These are phyloP conservation scores for Hemisphaericaspora xylanilytica DNA, from an alignment of 1,139 yeast species.

Conservation along the genomic window DNA sequence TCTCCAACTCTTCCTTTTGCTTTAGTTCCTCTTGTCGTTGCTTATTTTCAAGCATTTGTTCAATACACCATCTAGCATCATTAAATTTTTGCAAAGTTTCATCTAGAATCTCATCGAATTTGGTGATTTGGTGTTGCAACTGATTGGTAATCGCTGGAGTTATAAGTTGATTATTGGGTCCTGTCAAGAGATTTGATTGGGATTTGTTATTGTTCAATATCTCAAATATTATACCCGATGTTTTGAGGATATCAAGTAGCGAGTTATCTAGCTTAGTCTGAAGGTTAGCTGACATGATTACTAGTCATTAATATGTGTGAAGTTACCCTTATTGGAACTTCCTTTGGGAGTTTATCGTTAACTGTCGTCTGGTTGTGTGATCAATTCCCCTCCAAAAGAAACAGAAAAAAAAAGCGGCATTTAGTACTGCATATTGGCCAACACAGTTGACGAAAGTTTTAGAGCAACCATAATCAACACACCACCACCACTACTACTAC, in stretches of 20 bases:
- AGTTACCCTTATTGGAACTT: too few relatives aligned
- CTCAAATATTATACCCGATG: conserved; percentile 47
- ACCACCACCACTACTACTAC: too few relatives aligned
- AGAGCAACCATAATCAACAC: too few relatives aligned
- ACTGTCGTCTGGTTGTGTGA: too few relatives aligned
- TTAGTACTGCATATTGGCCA: too few relatives aligned
- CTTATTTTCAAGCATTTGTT: conserved; percentile 42
- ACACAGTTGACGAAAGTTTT: too few relatives aligned
- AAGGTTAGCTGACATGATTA: conserved; percentile 31
- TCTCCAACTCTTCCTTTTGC: conserved; percentile 39
- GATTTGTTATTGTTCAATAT: conserved; percentile 42
- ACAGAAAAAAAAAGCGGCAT: too few relatives aligned
- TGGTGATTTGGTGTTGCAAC: conserved; percentile 33
- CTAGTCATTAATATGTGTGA: too few relatives aligned
- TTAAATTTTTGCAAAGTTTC: conserved; percentile 44
- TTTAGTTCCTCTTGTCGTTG: conserved; percentile 44
- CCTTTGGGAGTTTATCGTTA: too few relatives aligned
- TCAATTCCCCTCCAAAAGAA: too few relatives aligned
- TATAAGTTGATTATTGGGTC: conserved; percentile 44
- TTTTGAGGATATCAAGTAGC: conserved; percentile 40
- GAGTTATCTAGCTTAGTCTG: conserved; percentile 42
- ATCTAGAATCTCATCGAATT: conserved; percentile 44
- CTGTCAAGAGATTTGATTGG: conserved; percentile 44
- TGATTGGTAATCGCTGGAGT: conserved; percentile 43
- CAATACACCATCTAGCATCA: conserved; percentile 48